These are phyloP conservation scores for Hawksworthiomyces lignivorus DNA, from an alignment of 2,329 filamentous ascomycete species.

Conservation along the genomic window DNA sequence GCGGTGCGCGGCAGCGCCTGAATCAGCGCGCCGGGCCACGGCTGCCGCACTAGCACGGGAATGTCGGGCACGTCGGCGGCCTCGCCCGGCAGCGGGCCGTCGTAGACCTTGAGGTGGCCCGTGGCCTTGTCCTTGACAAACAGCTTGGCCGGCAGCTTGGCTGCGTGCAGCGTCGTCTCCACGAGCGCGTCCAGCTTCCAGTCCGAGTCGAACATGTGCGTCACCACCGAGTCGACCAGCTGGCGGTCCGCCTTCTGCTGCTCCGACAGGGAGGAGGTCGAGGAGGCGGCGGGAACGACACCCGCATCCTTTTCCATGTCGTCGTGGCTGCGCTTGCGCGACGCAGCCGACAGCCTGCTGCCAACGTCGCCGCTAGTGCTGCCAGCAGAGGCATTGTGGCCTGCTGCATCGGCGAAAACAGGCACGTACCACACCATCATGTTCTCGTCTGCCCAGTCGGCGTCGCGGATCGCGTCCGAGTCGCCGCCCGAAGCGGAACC, in stretches of 20 bases:
- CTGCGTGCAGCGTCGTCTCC: conserved; percentile 57
- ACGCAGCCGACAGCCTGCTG: conserved; percentile 5
- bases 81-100: conserved; percentile 55
- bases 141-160: conserved; percentile 59
- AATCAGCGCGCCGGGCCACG: conserved; percentile 68
- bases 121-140: conserved; percentile 61
- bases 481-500: conserved; percentile 27
- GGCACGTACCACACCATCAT: conserved; percentile 82
- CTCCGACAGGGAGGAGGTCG: not conserved
- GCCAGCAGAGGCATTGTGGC: conserved; percentile 5
- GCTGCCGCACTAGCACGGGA: conserved; percentile 63
- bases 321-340: conserved; percentile 26
- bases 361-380: not conserved
- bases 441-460: conserved; percentile 68
- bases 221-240: conserved; percentile 55
- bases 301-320: conserved; percentile 15
- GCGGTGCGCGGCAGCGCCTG: conserved; percentile 58
- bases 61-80: conserved; percentile 48
- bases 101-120: conserved; percentile 61
- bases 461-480: conserved; percentile 35
- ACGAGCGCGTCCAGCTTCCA: conserved; percentile 66
- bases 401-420: conserved; percentile 23
- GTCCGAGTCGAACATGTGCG: conserved; percentile 69
- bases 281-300: no score
- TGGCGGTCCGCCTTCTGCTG: conserved; percentile 29